A percentile compares a stretch with the other conserved stretches of the same genome.
Evolutionary conservation across 1,284 basidiomycete genomes (phyloP).

Genomic region (Cryptococcus sp.): DNA sequence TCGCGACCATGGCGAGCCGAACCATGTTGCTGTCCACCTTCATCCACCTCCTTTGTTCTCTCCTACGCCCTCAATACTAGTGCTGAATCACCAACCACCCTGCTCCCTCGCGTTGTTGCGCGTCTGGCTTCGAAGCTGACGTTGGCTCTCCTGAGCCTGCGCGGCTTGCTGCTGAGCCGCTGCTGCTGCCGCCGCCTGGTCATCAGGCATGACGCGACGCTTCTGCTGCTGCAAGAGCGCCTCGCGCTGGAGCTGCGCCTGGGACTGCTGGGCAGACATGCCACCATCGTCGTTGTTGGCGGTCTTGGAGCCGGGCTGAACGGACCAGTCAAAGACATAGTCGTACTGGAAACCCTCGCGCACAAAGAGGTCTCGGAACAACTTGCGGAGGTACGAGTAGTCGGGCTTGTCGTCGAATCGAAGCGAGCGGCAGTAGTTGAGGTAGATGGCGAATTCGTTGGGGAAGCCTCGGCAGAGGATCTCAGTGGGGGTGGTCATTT

Average conservation of each 20-base stretch:
- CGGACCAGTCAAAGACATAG: slow-evolving; percentile 97
- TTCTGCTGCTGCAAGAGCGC: slow-evolving; percentile 13
- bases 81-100: slow-evolving; percentile 28
- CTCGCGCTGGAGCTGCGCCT: slow-evolving; percentile 11
- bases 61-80: slow-evolving; percentile 6
- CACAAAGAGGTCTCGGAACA: slow-evolving; percentile 96
- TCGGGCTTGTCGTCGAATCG: slow-evolving; percentile 98
- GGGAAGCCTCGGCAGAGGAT: slow-evolving; percentile 94
- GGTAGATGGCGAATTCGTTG: slow-evolving; percentile 95
- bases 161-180: slow-evolving; percentile 9
- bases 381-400: slow-evolving; percentile 95
- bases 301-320: slow-evolving; percentile 60
- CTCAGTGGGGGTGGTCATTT: slow-evolving; percentile 98
- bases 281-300: slow-evolving; percentile 15
- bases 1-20: slow-evolving; percentile 25
- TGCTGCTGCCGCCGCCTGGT: slow-evolving; percentile 1
- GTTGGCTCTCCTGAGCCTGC: slow-evolving; percentile 34
- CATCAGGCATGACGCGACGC: slow-evolving; percentile 25
- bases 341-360: slow-evolving; percentile 97
- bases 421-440: slow-evolving; percentile 94
- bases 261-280: slow-evolving; percentile 23
- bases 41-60: not conserved
- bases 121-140: slow-evolving; percentile 49
- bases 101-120: slow-evolving; percentile 39
- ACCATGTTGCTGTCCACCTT: slow-evolving; percentile 17